Base-by-base conservation (phyloP, 176 grass and related monocot genomes). In the Zoysia pacifica region DNA sequence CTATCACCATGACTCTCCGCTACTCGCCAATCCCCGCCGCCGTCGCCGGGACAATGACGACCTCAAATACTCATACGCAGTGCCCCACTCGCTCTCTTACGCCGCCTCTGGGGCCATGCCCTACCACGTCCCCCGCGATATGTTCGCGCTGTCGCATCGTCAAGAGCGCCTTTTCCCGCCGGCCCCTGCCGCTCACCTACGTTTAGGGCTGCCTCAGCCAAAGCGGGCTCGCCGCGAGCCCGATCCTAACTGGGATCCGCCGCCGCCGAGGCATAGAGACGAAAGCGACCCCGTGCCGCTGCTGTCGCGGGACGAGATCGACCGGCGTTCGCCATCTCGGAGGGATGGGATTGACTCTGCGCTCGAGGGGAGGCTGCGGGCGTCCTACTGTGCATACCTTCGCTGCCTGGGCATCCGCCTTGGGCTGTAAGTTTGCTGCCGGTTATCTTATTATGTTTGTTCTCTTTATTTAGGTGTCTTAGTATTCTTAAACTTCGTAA, bases 341-440 rank as follows among this genome's bases (percentile, higher is more conserved):
- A 87, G 76, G 78, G 87, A 93, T 42, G 91, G 91, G 37, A 93
- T 93, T 42, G 84, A 90, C 81, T 76, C 87, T 8, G 75, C 67
- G n/a, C 75, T 72, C 6, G 91, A 93, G 74, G 80, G 81, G 1
- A 83, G 88, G 78, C 74, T 93, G 73, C 91, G 91, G 10, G 82
- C 70, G 3, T 93, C 91, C 47, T 93, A 93, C 84, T 93, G 91
- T 78, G 60, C 84, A 44, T 93, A 90, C 50, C 81, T 93, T 15
- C 73, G 72, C 73, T 84, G 74, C 63, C 81, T 93, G 9, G 91
- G 87, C 48, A 66, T 79, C 73, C 65, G 78, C 20, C 91, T 93
- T 5, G 78, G 79, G 48, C 73, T 93, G 87, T 93, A 79, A 71
- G 78, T 42, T 74, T 3, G 12, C 60, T 68, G 46, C 59, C 10